Base-by-base conservation (phyloP, 2,329 filamentous ascomycete species). In the Bimuria novae-zelandiae region DNA sequence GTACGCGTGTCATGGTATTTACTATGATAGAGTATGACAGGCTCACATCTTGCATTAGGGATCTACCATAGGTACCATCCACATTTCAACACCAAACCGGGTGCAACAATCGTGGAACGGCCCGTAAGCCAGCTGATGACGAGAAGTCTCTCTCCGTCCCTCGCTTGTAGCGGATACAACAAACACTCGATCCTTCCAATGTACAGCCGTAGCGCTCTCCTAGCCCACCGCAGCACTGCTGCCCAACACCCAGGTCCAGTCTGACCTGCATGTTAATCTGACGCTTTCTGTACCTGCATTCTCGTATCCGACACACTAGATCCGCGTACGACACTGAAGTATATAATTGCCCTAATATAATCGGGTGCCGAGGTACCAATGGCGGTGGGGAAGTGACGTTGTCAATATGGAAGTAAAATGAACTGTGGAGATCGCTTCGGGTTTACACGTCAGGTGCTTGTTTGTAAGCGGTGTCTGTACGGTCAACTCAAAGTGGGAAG, bases 241-340 rank as follows among this genome's bases (percentile, higher is more conserved):
- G 27, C 40, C 40, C 40, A 32, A 43, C 10, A 32, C 10, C 40
- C 27, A 43, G 40, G 27, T 43, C 27, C 8, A 21, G 16, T 23
- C 23, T 42, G 11, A 17, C 12, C 21, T 42, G 39, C 39, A 42
- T 22, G 39, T 42, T 7, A 43, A 30, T 11, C n/a, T 10, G 19
- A n/a, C 25, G 40, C 27, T 8, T 8, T 19, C n/a, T n/a, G 40
- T 43, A 21, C 40, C 40, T 43, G 40, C 40, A 43, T 43, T 41
- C 40, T 43, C 40, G 40, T 43, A 43, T 25, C 19, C 40, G 25
- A 7, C n/a, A 11, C 25, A 43, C 14, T 30, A n/a, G n/a, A n/a
- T n/a, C n/a, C n/a, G n/a, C 23, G 14, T 36, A 16, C 16, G 33
- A 16, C n/a, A 43, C 25, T 43, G 40, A 17, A 14, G 25, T 30